Conservation (phyloP, 202 grass and related monocot species). For the Panicum hallii region DNA sequence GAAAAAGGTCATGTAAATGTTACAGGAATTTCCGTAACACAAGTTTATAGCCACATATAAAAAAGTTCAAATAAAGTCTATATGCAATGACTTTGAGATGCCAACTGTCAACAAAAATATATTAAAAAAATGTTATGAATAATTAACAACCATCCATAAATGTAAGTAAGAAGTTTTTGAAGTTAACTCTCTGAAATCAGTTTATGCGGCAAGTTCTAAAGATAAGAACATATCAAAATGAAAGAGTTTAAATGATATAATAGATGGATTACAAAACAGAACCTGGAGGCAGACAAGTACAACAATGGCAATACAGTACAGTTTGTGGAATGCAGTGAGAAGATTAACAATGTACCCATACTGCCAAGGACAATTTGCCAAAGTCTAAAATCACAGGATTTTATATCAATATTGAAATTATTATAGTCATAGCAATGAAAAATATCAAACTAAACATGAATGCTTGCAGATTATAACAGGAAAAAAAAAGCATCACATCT, state of each 20-base stretch:
- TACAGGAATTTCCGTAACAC: slow-evolving; percentile 13
- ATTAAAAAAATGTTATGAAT: background rate
- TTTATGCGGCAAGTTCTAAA: slow-evolving; percentile 31
- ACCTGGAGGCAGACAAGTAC: slow-evolving; percentile 14
- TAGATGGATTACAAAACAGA: slow-evolving; percentile 5
- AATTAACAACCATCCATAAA: slow-evolving; percentile 27
- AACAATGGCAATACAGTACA: slow-evolving; percentile 16
- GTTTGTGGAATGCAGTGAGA: slow-evolving; percentile 18
- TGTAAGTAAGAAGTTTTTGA: slow-evolving; percentile 5
- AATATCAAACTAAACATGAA: slow-evolving; percentile 1
- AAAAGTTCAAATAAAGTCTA: background rate
- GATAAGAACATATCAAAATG: background rate
- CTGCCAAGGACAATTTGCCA: background rate
- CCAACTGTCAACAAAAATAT: background rate
- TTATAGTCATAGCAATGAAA: background rate
- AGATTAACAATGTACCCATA: background rate
- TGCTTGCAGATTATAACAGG: background rate
- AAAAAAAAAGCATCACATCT: slow-evolving; percentile 4
- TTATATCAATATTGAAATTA: slow-evolving; percentile 10
- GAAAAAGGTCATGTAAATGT: no score
- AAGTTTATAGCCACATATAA: background rate
- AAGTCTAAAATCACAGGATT: slow-evolving; percentile 18
- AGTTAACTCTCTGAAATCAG: slow-evolving; percentile 21
- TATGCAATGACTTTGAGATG: background rate
- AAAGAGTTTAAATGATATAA: slow-evolving; percentile 1